Conservation (phyloP, 2,329 filamentous ascomycete genomes). For the Fusarium paranaense region DNA sequence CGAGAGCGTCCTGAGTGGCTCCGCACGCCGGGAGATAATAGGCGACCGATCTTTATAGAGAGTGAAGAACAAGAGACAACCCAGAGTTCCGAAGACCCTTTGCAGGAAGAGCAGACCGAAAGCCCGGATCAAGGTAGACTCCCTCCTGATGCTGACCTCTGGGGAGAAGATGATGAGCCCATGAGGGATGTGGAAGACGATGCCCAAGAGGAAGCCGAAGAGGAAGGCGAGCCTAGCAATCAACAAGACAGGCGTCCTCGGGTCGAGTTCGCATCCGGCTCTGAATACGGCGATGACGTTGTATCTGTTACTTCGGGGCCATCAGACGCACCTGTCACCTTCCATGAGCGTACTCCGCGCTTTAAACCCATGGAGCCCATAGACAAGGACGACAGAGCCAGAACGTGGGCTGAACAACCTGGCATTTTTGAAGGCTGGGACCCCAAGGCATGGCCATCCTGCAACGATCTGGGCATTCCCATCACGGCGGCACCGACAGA, state of each 20-base stretch:
- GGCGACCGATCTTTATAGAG: not conserved
- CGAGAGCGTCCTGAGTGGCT: not conserved
- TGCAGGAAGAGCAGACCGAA: not conserved
- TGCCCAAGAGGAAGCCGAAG: not conserved
- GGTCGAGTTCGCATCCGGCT: not conserved
- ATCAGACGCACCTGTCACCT: not conserved
- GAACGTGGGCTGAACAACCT: slow-evolving; percentile 41
- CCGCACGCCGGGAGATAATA: not conserved
- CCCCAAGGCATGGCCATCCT: slow-evolving; percentile 16
- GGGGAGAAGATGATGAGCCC: not conserved
- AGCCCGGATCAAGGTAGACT: not conserved
- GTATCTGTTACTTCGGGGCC: not conserved
- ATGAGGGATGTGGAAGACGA: not conserved
- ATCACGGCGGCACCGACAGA: slow-evolving; percentile 46
- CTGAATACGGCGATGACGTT: not conserved
- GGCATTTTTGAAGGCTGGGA: slow-evolving; percentile 30
- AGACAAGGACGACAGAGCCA: not conserved
- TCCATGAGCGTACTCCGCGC: not conserved
- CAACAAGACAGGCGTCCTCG: not conserved
- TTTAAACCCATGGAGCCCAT: not conserved
- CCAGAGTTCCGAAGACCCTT: not conserved
- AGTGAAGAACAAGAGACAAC: not conserved
- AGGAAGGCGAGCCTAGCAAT: not conserved
- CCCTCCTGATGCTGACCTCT: not conserved
- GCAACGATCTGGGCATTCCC: slow-evolving; percentile 24